These are phyloP conservation scores for Pythium phragmiticola DNA, from an alignment of 352 stramenopile species.

Conservation along the genomic window DNA sequence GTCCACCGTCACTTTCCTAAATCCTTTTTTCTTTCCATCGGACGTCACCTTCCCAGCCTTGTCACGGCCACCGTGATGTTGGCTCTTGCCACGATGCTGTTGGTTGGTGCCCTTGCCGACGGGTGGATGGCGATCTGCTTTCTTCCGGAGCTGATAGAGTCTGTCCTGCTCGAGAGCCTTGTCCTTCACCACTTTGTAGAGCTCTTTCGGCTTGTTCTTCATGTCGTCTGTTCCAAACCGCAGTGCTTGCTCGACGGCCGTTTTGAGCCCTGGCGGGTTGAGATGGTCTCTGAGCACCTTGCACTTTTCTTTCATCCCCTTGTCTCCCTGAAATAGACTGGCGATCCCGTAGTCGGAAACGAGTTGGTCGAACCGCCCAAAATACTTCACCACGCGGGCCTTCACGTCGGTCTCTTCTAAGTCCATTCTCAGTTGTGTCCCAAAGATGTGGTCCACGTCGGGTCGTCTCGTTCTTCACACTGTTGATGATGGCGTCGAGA, in stretches of 20 bases:
- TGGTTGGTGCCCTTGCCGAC: too few species aligned
- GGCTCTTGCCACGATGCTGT: too few species aligned
- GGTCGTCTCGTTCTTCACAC: slow-evolving; percentile 23
- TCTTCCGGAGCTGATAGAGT: too few species aligned
- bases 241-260: slow-evolving; percentile 13
- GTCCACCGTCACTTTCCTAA: too few species aligned
- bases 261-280: slow-evolving; percentile 5
- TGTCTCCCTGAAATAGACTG: slow-evolving; percentile 17
- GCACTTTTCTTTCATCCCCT: slow-evolving; percentile 18
- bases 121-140: too few species aligned
- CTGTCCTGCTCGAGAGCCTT: slow-evolving; percentile 28
- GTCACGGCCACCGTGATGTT: too few species aligned
- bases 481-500: slow-evolving; percentile 25
- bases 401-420: slow-evolving; percentile 24
- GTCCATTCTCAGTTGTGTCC: neutral
- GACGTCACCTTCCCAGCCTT: too few species aligned
- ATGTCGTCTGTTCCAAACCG: slow-evolving; percentile 8
- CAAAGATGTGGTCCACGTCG: slow-evolving; percentile 23
- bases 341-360: slow-evolving; percentile 21
- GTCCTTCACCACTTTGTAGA: slow-evolving; percentile 22
- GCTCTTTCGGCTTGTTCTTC: slow-evolving; percentile 4
- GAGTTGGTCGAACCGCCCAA: slow-evolving; percentile 21
- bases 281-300: slow-evolving; percentile 19
- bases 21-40: too few species aligned
- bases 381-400: slow-evolving; percentile 25